Percentiles rank a stretch among this genome's conserved stretches.
These are phyloP conservation scores for Rubia balearica DNA, from an alignment of 305 asterid genomes.

Conservation along the genomic window DNA sequence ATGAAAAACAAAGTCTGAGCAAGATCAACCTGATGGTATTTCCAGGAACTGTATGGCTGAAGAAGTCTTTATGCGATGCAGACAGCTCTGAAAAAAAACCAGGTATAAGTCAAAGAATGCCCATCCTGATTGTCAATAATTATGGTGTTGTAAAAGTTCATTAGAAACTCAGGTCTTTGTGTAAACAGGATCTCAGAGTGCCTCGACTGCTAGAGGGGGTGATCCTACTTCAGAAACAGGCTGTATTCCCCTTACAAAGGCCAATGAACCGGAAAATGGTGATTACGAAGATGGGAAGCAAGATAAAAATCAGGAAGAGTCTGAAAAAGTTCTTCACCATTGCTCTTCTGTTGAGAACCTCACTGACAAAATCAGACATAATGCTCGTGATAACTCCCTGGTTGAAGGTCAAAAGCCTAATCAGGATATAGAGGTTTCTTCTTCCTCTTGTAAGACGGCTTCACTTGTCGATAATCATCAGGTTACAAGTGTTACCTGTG, in stretches of 20 bases:
- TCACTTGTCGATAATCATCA: not conserved
- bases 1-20: constrained; percentile 55
- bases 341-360: constrained; percentile 13
- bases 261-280: not conserved
- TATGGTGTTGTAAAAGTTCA: not conserved
- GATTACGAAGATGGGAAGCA: constrained; percentile 12
- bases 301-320: constrained; percentile 11
- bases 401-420: constrained; percentile 24
- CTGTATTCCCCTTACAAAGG: constrained; percentile 23
- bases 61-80: constrained; percentile 43
- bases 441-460: not conserved
- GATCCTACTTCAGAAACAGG: constrained; percentile 9
- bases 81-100: constrained; percentile 20
- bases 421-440: constrained; percentile 10
- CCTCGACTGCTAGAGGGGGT: constrained; percentile 2
- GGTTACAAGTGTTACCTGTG: constrained; percentile 11
- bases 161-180: not conserved
- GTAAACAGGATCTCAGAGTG: constrained; percentile 8
- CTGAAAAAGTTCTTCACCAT: not conserved
- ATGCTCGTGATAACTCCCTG: constrained; percentile 19
- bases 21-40: constrained; percentile 78
- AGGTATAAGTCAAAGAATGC: constrained; percentile 27
- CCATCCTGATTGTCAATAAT: constrained; percentile 3
- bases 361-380: constrained; percentile 16
- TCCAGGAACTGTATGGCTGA: constrained; percentile 85